Conservation (phyloP, 2,329 filamentous ascomycete genomes). For the Hymenoscyphus fraxineus region DNA sequence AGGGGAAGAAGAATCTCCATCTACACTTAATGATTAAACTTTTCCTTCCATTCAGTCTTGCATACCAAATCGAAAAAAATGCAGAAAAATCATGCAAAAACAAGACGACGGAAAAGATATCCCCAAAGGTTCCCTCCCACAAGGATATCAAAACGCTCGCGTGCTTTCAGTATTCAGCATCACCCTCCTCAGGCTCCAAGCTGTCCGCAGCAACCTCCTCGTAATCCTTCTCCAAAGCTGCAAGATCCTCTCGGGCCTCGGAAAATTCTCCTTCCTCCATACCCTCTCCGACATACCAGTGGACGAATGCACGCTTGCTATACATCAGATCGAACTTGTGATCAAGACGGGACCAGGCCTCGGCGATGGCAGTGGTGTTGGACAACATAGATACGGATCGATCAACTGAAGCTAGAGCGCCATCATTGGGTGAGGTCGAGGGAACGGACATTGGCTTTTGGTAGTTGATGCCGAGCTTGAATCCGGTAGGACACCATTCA, state of each 20-base stretch:
- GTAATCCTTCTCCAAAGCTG: slow-evolving; percentile 62
- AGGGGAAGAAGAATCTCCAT: too few species aligned
- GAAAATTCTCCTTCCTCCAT: slow-evolving; percentile 69
- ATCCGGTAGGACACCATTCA: slow-evolving; percentile 66
- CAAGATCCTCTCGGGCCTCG: slow-evolving; percentile 63
- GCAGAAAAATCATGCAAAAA: too few species aligned
- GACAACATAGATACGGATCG: slow-evolving; percentile 59
- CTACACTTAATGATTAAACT: too few species aligned
- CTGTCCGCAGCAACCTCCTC: slow-evolving; percentile 58
- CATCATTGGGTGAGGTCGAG: slow-evolving; percentile 35
- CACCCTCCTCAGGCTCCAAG: slow-evolving; percentile 46
- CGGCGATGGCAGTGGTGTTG: slow-evolving; percentile 64
- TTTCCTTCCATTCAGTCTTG: too few species aligned
- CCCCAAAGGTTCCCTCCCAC: background rate
- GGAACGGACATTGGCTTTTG: slow-evolving; percentile 53
- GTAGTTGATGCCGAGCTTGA: slow-evolving; percentile 67
- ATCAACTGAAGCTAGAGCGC: slow-evolving; percentile 51
- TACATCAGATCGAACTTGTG: slow-evolving; percentile 71
- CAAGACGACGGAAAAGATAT: too few species aligned
- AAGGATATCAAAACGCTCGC: background rate
- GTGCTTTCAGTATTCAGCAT: slow-evolving; percentile 38
- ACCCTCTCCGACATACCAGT: slow-evolving; percentile 68
- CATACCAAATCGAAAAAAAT: too few species aligned
- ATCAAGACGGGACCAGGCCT: slow-evolving; percentile 61
- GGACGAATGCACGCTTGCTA: slow-evolving; percentile 65